Base-by-base conservation (phyloP, 352 stramenopile species). In the Phytophthora chlamydospora region DNA sequence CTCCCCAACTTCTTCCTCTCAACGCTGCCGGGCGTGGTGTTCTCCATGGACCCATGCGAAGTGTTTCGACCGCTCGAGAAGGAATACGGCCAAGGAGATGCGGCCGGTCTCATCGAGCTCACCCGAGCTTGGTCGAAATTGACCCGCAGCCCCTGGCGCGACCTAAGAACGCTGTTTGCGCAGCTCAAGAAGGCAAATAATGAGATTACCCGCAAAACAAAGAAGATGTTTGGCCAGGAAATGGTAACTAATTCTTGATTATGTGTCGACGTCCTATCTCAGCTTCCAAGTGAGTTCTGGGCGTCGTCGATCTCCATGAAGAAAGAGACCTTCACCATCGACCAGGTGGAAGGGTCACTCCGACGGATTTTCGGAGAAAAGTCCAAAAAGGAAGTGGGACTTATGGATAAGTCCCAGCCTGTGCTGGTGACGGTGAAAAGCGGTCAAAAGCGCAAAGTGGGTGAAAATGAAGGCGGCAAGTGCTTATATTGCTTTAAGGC, bases 181-280 rank as follows among this genome's bases (percentile, higher is more conserved):
- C 52, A 53, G 17, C 38, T 62, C 6, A 53, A 63, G 45, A 50
- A 64, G 10, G 32, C 35, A 7, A 27, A 39, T 0, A 58, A 68
- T 32, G 52, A 63, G 11, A 63, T 68, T 3, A 64, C 51, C 33
- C 14, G 60, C 0, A 68, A 68, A 17, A 64, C 40, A 6, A 19
- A 11, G 4, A 46, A 38, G 6, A 12, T 51, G 6, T 13, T 55
- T 13, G 58, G 27, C 0, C 16, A 55, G 12, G 56, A 58, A 9
- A 56, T 66, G 49, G 42, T 56, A 0, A 53, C 60, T 1, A 47
- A 61, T 4, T 14, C 54, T 14, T 70, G 35, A 19, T 36, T 70
- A 1, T 70, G 48, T 11, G 29, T 58, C 9, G 54, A 56, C 11
- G 33, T 51, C 0, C 46, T 69, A 0, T 49, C 31, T 2, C 34